Percentiles rank a stretch among this genome's conserved stretches.
phyloP scores from a whole-genome alignment of 1,284 basidiomycete species.

The Austroboletus niveus region DNA sequence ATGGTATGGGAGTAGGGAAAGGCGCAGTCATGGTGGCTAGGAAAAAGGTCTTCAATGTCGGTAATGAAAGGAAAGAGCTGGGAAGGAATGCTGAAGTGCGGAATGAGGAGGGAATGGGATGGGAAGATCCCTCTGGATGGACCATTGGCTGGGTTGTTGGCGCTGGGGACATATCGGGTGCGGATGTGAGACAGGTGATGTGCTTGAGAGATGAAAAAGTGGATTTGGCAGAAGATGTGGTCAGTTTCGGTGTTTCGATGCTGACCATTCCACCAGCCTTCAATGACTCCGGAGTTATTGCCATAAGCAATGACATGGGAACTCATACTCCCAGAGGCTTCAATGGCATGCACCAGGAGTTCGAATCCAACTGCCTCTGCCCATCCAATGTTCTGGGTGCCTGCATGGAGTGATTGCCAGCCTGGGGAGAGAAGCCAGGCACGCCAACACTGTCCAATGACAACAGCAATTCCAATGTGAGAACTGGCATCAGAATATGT shows the following conservation, averaged over 20 bases:
- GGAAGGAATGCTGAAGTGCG: slow-evolving; percentile 6
- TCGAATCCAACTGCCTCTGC: too few relatives aligned
- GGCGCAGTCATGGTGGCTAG: too few relatives aligned
- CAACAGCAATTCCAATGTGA: too few relatives aligned
- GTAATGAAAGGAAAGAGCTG: neutral
- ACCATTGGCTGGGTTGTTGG: slow-evolving; percentile 18
- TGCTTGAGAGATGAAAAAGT: neutral
- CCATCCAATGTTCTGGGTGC: too few relatives aligned
- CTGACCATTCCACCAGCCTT: slow-evolving; percentile 39
- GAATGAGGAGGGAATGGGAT: slow-evolving; percentile 14
- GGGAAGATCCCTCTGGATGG: slow-evolving; percentile 19
- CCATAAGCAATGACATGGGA: slow-evolving; percentile 25
- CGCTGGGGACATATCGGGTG: slow-evolving; percentile 31
- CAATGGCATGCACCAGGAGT: too few relatives aligned
- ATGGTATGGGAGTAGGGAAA: too few relatives aligned
- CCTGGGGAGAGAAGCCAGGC: too few relatives aligned
- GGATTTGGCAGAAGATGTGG: slow-evolving; percentile 23
- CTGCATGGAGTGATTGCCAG: too few relatives aligned
- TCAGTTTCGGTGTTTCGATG: slow-evolving; percentile 32
- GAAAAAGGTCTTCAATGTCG: neutral
- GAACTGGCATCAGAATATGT: too few relatives aligned
- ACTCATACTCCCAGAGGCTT: too few relatives aligned
- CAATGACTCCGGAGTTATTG: slow-evolving; percentile 40
- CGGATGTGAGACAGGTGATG: slow-evolving; percentile 13
- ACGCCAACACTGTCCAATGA: too few relatives aligned